Conservation (phyloP, 495 filamentous ascomycete species). For the Hyaloscypha hepaticicola region DNA sequence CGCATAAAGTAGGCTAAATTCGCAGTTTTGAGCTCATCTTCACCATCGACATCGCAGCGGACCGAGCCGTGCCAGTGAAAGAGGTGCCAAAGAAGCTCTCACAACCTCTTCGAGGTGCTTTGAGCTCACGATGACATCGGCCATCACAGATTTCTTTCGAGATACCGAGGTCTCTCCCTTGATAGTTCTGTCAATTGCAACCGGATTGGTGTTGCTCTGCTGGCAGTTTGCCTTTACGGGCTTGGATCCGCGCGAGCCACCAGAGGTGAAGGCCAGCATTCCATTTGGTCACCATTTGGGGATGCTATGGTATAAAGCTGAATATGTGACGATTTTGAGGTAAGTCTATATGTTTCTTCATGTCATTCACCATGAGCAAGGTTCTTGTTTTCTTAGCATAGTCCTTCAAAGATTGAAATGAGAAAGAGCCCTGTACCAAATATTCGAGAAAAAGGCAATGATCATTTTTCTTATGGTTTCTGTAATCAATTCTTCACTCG, state of each 20-base stretch:
- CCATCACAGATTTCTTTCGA: neutral
- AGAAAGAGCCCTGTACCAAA: too few relatives aligned
- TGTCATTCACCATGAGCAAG: neutral
- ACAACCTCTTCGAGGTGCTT: too few relatives aligned
- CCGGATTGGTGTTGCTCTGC: neutral
- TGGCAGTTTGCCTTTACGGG: neutral
- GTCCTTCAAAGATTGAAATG: too few relatives aligned
- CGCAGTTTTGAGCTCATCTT: neutral
- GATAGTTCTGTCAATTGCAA: neutral
- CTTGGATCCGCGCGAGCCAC: slow-evolving; percentile 11
- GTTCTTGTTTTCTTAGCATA: neutral
- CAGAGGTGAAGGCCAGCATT: slow-evolving; percentile 1
- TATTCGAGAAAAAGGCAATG: too few relatives aligned
- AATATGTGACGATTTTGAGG: slow-evolving; percentile 11
- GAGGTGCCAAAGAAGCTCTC: neutral
- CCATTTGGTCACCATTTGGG: slow-evolving; percentile 17
- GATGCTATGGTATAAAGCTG: slow-evolving; percentile 8
- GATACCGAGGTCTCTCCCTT: neutral
- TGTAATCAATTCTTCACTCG: too few relatives aligned
- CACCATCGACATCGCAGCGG: neutral
- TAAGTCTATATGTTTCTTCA: neutral
- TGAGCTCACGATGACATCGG: neutral
- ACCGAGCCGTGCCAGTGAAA: neutral
- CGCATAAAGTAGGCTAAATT: neutral
- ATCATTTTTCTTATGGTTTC: too few relatives aligned